Base-by-base conservation (phyloP, 2,329 filamentous ascomycete genomes). In the Colletotrichum sp. region DNA sequence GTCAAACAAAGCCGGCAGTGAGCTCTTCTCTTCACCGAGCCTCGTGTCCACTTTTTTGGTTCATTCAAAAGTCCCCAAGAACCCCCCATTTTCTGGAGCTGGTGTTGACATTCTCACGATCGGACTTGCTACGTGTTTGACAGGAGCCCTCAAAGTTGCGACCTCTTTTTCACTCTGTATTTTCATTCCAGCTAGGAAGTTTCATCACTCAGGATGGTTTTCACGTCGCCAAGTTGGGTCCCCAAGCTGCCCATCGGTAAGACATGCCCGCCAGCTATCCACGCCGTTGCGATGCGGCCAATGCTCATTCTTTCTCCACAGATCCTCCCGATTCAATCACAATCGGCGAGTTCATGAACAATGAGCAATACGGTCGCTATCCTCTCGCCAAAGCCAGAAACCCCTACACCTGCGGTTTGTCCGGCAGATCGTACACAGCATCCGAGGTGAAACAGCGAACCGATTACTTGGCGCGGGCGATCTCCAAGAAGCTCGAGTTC, bases 341-440 rank as follows among this genome's bases (percentile, higher is more conserved):
- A 7, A 89, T 98, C 74, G 90, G 90, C 78, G 92, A 96, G 68
- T 98, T 98, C 84, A 93, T 98, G 87, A 90, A 93, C 77, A 90
- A 93, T 79, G 95, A 96, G 80, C 85, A 89, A 62, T 90, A 95
- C 81, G 95, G 94, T 44, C 91, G 95, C 63, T 84, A 87, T 68
- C 89, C 94, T 12, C 84, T 94, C 12, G 88, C 89, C 36, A 87
- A 91, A 77, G 93, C 95, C 24, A 88, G 88, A 62, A 90, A 93
- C 71, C 94, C 95, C 1, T 98, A 94, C 85, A 95, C 93, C 39
- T 96, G 95, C 81, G 95, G 94, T 21, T 79, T 96, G 36, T 92
- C 92, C 1, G 94, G 94, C 66, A 92, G 90, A 82, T 90, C 91
- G 5, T 95, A 93, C 83, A 91, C 91, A 9, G 88, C 90, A 8